Evolutionary conservation across 257 asterid species (phyloP).

Genomic region (Gardenia jasminoides): DNA sequence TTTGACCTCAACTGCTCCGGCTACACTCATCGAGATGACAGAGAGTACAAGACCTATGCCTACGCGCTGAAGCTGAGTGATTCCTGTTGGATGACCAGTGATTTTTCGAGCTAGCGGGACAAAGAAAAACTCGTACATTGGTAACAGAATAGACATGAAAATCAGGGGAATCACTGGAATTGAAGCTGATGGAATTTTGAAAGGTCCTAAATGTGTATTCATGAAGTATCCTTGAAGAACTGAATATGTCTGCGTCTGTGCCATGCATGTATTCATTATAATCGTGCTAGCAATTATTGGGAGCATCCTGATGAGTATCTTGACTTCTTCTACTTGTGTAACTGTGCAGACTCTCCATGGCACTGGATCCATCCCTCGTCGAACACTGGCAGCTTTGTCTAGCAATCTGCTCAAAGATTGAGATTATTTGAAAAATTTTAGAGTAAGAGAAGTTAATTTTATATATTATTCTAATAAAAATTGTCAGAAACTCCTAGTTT

Average conservation of each 20-base stretch:
- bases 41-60: slow-evolving; percentile 48
- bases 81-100: slow-evolving; percentile 44
- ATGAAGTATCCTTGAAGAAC: slow-evolving; percentile 46
- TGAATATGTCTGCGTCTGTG: slow-evolving; percentile 52
- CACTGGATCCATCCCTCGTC: not conserved
- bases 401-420: slow-evolving; percentile 30
- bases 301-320: slow-evolving; percentile 43
- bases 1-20: slow-evolving; percentile 43
- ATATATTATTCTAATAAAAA: not conserved
- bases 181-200: slow-evolving; percentile 46
- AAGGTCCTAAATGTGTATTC: slow-evolving; percentile 38
- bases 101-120: slow-evolving; percentile 43
- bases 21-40: slow-evolving; percentile 39
- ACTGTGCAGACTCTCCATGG: slow-evolving; percentile 36
- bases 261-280: slow-evolving; percentile 52
- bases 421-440: not conserved
- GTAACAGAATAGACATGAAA: slow-evolving; percentile 44
- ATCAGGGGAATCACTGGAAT: slow-evolving; percentile 46
- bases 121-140: slow-evolving; percentile 42
- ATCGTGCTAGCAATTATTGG: slow-evolving; percentile 47
- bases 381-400: slow-evolving; percentile 39
- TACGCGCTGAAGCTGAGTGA: slow-evolving; percentile 53
- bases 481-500: not conserved
- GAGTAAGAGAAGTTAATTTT: not conserved
- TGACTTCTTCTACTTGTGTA: slow-evolving; percentile 55